Percentiles rank a stretch among this genome's conserved stretches.
Conservation (phyloP, 176 grass and related monocot genomes). For the Eremochloa ophiuroides region DNA sequence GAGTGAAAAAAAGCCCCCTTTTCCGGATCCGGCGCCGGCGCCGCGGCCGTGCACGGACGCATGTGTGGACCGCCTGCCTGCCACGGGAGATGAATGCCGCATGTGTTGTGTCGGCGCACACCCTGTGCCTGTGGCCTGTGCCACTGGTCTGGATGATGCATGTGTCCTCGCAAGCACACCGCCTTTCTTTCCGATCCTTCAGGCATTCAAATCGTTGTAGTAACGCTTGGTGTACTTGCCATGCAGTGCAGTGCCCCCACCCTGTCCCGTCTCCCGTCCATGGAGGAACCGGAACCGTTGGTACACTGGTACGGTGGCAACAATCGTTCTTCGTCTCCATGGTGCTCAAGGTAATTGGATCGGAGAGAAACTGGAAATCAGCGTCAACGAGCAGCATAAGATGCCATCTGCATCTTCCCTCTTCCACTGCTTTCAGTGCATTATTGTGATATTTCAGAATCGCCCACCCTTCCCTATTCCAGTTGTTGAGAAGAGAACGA, state of each 20-base stretch:
- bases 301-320: no score
- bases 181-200: no score
- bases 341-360: no score
- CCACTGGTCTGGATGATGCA: not conserved
- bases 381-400: not conserved
- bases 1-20: not conserved
- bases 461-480: no score
- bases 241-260: no score
- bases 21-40: constrained; percentile 2
- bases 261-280: no score
- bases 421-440: not conserved
- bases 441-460: no score
- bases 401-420: no score
- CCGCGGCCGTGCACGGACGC: not conserved
- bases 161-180: not conserved
- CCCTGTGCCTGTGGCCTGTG: no score
- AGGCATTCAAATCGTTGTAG: not conserved
- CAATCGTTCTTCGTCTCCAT: not conserved
- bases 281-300: no score
- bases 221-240: not conserved
- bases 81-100: not conserved
- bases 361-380: not conserved
- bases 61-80: not conserved
- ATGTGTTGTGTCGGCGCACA: not conserved
- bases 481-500: no score